Evolutionary conservation across 805 yeast genomes (phyloP), one percentile per base, ranked within the genome.

Genomic region (Saturnispora ahearnii): DNA sequence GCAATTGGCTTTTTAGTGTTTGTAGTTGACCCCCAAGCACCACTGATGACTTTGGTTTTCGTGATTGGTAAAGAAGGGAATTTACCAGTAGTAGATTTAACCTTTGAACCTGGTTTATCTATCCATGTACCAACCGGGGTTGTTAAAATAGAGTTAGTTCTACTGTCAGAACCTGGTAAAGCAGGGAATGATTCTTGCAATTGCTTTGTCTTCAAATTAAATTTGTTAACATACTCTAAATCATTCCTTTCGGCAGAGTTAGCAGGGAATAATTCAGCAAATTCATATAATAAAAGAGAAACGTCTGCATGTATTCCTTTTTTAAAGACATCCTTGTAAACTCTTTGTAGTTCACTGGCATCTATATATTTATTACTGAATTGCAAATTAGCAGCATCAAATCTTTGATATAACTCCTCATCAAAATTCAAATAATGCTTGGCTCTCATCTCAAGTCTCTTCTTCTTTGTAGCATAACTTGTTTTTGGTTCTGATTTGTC

Each of bases 401-500:
- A 88, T 46, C 67, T 60, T 8, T 69, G 68, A 54, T 81, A 71
- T 8, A 70, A 70, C 6, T 65, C 62, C 11, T 63, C 63, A 29
- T 81, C 72, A 56, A 82, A 79, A 46, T 78, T 73, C 47, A 86
- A 66, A 61, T 87, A 86, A 62, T 85, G 89, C 61, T 83, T 81
- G 1, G 96, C 96, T 60, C 96, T 73, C 62, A 87, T 95, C 54
- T 85, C 91, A 29, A 88, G 72, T 56, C 96, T 74, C 61, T 73
- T 67, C 53, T 70, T 74, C 56, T 79, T 84, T 40, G 72, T 65
- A 31, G 74, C 78, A 10, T 66, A 63, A 1, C 78, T 64, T 49
- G 74, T 78, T 9, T 46, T 48, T 9, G 58, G 56, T 15, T 58
- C 61, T 41, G 55, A 57, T 37, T 55, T 60, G 11, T 33, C 29